phyloP scores from a whole-genome alignment of 441 rosid species.

The Erysimum cheiri region DNA sequence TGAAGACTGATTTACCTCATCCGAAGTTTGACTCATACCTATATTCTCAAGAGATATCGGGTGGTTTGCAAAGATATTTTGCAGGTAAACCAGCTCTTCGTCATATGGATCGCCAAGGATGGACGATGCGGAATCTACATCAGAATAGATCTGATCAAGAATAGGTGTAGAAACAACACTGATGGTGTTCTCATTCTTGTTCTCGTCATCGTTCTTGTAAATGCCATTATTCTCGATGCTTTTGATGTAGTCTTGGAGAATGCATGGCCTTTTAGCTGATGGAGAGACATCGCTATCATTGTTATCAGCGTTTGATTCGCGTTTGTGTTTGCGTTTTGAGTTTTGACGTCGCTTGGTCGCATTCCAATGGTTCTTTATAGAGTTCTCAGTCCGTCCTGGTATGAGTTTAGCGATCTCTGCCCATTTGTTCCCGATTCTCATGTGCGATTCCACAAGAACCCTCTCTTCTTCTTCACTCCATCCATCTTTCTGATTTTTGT shows the following conservation, averaged over 20 bases:
- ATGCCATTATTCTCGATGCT: slow-evolving; percentile 48
- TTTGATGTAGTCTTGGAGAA: slow-evolving; percentile 82
- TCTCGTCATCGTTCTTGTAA: slow-evolving; percentile 28
- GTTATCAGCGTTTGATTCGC: slow-evolving; percentile 30
- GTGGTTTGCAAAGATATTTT: slow-evolving; percentile 54
- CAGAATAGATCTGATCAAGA: slow-evolving; percentile 38
- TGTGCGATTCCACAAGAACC: slow-evolving; percentile 68
- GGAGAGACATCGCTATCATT: slow-evolving; percentile 37
- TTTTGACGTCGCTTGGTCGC: slow-evolving; percentile 84
- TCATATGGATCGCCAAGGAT: slow-evolving; percentile 51
- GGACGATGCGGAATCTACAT: slow-evolving; percentile 49
- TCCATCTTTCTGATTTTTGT: slow-evolving; percentile 67
- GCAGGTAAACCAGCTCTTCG: slow-evolving; percentile 69
- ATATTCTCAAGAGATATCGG: slow-evolving; percentile 41
- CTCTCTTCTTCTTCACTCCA: slow-evolving; percentile 93
- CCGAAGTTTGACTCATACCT: slow-evolving; percentile 33
- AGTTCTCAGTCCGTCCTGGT: slow-evolving; percentile 84
- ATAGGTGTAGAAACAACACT: slow-evolving; percentile 39
- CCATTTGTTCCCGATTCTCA: slow-evolving; percentile 79
- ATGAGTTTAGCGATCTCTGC: slow-evolving; percentile 86
- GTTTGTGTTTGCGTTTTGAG: slow-evolving; percentile 68
- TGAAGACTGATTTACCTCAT: slow-evolving; percentile 33
- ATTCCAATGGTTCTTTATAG: slow-evolving; percentile 94
- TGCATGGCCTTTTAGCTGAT: slow-evolving; percentile 56
- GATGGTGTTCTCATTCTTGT: slow-evolving; percentile 17